These are phyloP conservation scores for Rhododendron simsii DNA, from an alignment of 148 eudicot species.

Conservation along the genomic window DNA sequence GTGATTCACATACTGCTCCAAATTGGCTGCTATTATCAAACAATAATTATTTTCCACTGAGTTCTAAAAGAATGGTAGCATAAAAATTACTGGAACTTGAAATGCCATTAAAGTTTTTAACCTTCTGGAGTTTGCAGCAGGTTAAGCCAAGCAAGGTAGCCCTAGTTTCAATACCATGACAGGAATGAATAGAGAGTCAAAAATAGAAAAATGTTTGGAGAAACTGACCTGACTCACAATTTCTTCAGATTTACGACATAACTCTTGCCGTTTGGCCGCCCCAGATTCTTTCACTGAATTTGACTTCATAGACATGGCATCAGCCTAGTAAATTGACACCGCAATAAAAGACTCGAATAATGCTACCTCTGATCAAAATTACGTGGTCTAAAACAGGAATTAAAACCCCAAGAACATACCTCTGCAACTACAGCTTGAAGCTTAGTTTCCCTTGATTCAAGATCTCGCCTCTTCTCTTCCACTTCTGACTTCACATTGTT, in stretches of 20 bases:
- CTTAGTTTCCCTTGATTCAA: conserved; percentile 50
- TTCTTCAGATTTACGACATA: conserved; percentile 52
- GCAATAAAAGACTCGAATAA: not conserved
- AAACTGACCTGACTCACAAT: conserved; percentile 52
- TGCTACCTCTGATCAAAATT: conserved; percentile 3
- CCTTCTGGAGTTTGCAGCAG: not conserved
- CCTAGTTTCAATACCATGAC: not conserved
- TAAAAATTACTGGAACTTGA: too few relatives aligned
- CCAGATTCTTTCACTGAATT: conserved; percentile 45
- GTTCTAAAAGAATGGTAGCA: too few relatives aligned
- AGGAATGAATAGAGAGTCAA: not conserved
- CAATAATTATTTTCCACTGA: too few relatives aligned
- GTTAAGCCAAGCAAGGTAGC: not conserved
- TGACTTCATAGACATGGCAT: conserved; percentile 35
- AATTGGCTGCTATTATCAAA: not conserved
- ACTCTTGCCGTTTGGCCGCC: conserved; percentile 46
- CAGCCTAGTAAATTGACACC: conserved; percentile 37
- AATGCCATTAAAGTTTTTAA: not conserved
- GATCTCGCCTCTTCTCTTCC: conserved; percentile 46
- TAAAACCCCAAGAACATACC: conserved; percentile 30
- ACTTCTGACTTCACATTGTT: conserved; percentile 60
- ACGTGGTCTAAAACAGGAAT: not conserved
- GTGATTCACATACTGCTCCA: not conserved
- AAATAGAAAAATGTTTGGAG: not conserved
- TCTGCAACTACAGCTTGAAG: conserved; percentile 54